A percentile compares a stretch with the other conserved stretches of the same genome.
These are phyloP conservation scores for Diaporthe destruens DNA, from an alignment of 2,329 filamentous ascomycete genomes.

Conservation along the genomic window DNA sequence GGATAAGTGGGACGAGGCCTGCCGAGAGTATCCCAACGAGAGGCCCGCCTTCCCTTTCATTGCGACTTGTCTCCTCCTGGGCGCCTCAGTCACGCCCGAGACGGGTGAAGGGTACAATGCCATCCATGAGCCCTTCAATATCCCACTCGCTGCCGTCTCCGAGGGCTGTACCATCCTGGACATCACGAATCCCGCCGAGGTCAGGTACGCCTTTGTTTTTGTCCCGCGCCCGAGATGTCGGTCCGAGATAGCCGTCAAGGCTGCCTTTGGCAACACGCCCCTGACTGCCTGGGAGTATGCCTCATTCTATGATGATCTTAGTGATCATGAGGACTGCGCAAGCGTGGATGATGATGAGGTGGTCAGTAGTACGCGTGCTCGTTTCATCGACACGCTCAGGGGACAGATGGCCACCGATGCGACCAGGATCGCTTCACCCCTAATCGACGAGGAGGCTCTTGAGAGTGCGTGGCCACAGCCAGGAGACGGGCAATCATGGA, in stretches of 20 bases:
- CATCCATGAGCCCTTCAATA: conserved; percentile 6
- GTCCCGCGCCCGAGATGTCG: not conserved
- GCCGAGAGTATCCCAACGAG: not conserved
- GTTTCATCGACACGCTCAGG: not conserved
- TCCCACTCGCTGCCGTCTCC: not conserved
- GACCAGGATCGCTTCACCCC: not conserved
- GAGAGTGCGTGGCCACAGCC: not conserved
- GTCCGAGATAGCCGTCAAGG: not conserved
- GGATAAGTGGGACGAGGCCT: conserved; percentile 4
- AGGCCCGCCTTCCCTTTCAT: conserved; percentile 28
- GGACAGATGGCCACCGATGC: not conserved
- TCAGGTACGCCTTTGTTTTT: conserved; percentile 20
- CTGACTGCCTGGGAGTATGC: conserved; percentile 13
- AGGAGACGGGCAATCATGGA: not conserved
- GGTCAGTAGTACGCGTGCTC: not conserved
- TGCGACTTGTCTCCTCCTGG: not conserved
- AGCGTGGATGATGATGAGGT: not conserved
- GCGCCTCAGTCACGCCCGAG: conserved; percentile 4
- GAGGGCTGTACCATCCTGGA: conserved; percentile 39
- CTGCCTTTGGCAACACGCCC: conserved; percentile 1
- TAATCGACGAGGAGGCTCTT: conserved; percentile 9
- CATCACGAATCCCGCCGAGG: conserved; percentile 38
- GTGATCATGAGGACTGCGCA: not conserved
- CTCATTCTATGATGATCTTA: not conserved
- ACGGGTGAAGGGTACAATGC: conserved; percentile 2